These are phyloP conservation scores for Apiotrichum sp. DNA, from an alignment of 1,284 basidiomycete species.

Conservation along the genomic window DNA sequence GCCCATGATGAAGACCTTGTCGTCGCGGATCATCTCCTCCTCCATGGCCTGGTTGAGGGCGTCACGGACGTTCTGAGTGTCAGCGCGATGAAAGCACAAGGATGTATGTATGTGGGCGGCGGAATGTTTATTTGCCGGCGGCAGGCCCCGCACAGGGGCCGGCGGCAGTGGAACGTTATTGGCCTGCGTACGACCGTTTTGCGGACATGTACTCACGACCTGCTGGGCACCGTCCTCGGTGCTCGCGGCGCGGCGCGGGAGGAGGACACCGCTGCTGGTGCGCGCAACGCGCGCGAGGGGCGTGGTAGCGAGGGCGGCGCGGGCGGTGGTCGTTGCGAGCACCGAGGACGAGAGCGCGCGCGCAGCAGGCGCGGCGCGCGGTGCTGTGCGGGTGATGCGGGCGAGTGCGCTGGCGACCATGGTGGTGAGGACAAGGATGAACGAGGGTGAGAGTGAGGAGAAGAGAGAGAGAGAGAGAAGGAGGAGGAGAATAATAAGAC, in stretches of 20 bases:
- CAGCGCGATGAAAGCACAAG: neutral
- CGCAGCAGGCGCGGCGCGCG: conserved; percentile 48
- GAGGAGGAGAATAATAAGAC: too few relatives aligned
- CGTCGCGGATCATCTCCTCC: conserved; percentile 97
- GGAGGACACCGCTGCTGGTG: conserved; percentile 22
- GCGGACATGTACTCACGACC: conserved; percentile 33
- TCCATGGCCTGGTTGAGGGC: conserved; percentile 98
- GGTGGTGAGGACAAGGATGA: conserved; percentile 33
- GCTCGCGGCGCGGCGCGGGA: conserved; percentile 34
- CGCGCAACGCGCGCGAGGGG: conserved; percentile 38
- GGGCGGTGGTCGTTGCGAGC: conserved; percentile 24
- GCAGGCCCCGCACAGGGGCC: conserved; percentile 4
- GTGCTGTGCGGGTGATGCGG: conserved; percentile 57
- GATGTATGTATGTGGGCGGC: neutral
- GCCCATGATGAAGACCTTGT: conserved; percentile 90
- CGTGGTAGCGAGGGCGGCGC: conserved; percentile 38
- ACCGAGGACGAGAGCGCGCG: conserved; percentile 39
- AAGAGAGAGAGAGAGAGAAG: too few relatives aligned
- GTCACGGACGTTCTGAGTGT: conserved; percentile 89
- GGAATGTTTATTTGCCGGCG: conserved; percentile 9
- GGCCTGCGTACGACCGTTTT: too few relatives aligned
- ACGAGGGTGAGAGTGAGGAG: conserved; percentile 11
- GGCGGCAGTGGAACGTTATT: conserved; percentile 4
- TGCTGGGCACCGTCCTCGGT: conserved; percentile 34
- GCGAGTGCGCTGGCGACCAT: conserved; percentile 64